Percentiles rank a stretch among this genome's conserved stretches.
Conservation (phyloP, 805 yeast genomes). For the Metschnikowia vanudenii region DNA sequence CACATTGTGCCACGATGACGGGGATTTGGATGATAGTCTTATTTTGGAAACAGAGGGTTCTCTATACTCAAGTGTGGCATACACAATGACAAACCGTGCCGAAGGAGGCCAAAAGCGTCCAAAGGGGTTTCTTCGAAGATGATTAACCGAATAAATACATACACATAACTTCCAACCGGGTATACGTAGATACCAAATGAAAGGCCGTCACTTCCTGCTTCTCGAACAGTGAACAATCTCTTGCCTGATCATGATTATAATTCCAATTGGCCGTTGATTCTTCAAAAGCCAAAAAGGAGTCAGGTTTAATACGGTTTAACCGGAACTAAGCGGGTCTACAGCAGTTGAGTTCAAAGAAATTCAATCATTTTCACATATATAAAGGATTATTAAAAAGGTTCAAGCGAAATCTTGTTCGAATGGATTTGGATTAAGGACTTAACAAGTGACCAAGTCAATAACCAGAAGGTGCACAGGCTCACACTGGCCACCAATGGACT, state of each 20-base stretch:
- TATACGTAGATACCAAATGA: not conserved
- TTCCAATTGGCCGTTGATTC: too few species aligned
- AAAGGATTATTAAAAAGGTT: conserved; percentile 3
- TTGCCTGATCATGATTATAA: too few species aligned
- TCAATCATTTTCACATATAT: conserved; percentile 14
- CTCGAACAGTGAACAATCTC: too few species aligned
- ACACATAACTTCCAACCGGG: not conserved
- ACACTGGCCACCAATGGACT: conserved; percentile 51
- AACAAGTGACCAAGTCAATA: conserved; percentile 58
- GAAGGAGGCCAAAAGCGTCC: conserved; percentile 22
- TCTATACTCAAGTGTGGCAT: conserved; percentile 54
- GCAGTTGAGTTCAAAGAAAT: conserved; percentile 1
- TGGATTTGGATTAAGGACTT: conserved; percentile 9
- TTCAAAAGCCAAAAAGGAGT: too few species aligned
- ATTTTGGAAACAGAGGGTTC: conserved; percentile 45
- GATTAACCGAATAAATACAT: conserved; percentile 2
- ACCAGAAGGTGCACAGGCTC: conserved; percentile 57
- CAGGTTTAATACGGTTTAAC: too few species aligned
- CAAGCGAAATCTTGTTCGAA: not conserved
- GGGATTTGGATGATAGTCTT: conserved; percentile 35
- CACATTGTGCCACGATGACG: conserved; percentile 74
- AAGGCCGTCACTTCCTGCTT: too few species aligned
- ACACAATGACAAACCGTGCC: conserved; percentile 44
- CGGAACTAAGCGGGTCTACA: not conserved
- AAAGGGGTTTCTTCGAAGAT: conserved; percentile 34